These are phyloP conservation scores for Pezicula rhizophila DNA, from an alignment of 2,329 filamentous ascomycete species.

Conservation along the genomic window DNA sequence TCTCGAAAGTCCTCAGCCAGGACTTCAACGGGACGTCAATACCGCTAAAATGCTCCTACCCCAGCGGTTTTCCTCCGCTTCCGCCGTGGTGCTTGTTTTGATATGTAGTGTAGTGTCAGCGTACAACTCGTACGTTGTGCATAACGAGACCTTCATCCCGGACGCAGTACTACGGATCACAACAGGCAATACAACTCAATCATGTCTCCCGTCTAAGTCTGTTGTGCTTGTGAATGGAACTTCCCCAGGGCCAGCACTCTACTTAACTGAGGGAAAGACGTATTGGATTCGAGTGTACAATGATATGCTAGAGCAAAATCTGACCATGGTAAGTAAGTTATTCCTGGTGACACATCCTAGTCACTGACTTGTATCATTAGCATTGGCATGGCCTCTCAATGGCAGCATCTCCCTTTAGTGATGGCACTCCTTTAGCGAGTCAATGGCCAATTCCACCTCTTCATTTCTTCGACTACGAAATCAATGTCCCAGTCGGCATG, in stretches of 20 bases:
- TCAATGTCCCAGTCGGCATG: conserved; percentile 35
- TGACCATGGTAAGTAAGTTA: conserved; percentile 37
- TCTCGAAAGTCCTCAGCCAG: neutral
- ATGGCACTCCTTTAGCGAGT: conserved; percentile 42
- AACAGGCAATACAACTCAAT: conserved; percentile 25
- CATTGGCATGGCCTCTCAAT: conserved; percentile 51
- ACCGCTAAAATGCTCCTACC: neutral
- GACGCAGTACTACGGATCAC: conserved; percentile 36
- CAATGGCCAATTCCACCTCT: conserved; percentile 49
- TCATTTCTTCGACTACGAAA: conserved; percentile 51
- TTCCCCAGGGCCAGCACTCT: conserved; percentile 38
- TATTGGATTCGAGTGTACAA: conserved; percentile 50
- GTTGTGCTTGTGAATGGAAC: conserved; percentile 42
- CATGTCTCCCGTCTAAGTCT: conserved; percentile 32
- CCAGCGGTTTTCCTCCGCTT: neutral
- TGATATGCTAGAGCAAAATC: conserved; percentile 40
- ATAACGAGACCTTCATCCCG: conserved; percentile 26
- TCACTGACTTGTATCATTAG: conserved; percentile 22
- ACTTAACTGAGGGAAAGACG: conserved; percentile 34
- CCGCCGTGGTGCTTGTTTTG: neutral
- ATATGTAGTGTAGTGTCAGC: neutral
- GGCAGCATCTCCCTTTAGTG: conserved; percentile 42
- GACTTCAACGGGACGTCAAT: neutral
- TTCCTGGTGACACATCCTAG: neutral
- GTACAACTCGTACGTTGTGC: neutral